These are phyloP conservation scores for Sisymbrium altissimum DNA, from an alignment of 345 rosid genomes.

Conservation along the genomic window DNA sequence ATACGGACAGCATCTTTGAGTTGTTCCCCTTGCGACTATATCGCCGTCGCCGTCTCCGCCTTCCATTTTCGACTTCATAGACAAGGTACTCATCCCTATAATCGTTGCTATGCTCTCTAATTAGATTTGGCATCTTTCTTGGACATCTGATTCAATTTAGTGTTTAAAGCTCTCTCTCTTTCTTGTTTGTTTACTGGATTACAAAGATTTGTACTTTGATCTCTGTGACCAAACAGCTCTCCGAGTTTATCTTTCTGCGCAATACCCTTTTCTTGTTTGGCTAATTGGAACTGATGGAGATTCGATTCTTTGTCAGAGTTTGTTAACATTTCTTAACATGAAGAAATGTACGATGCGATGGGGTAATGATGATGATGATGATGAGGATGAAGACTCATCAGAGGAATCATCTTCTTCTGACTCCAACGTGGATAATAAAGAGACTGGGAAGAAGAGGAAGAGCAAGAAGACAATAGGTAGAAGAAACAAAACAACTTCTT, in stretches of 20 bases:
- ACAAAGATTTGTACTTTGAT: neutral
- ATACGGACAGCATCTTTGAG: neutral
- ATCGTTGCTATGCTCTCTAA: neutral
- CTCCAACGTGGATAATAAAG: slow-evolving; percentile 13
- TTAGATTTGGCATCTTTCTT: neutral
- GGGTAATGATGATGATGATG: slow-evolving; percentile 29
- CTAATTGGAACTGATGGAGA: neutral
- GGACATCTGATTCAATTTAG: neutral
- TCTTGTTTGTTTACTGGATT: neutral
- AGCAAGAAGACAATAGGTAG: slow-evolving; percentile 29
- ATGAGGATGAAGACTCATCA: slow-evolving; percentile 1
- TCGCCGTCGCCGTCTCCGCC: neutral
- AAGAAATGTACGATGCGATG: slow-evolving; percentile 32
- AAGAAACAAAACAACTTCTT: neutral
- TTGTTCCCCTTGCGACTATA: neutral
- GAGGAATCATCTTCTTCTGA: slow-evolving; percentile 32
- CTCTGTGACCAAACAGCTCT: neutral
- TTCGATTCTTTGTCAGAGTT: slow-evolving; percentile 3
- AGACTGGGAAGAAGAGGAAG: slow-evolving; percentile 31
- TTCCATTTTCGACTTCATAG: neutral
- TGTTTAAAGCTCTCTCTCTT: neutral
- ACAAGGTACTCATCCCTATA: neutral
- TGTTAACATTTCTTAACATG: neutral
- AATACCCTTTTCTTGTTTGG: neutral
- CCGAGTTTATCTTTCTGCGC: neutral